Evolutionary conservation across 345 rosid species (phyloP).

Genomic region (Cardamine resedifolia): DNA sequence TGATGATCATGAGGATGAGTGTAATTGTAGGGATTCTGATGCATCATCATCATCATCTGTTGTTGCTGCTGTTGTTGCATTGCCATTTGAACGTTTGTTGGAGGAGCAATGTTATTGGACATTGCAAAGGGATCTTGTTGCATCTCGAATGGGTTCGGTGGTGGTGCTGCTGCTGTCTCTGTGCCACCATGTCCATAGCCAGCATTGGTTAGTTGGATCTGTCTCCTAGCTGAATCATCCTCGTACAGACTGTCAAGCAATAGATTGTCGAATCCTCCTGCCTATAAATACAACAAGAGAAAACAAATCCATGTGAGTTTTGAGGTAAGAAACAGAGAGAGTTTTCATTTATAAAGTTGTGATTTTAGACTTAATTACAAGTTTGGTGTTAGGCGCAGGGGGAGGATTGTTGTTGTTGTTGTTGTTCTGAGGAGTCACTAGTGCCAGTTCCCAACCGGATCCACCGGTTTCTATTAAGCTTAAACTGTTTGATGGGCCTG

Average conservation of each 20-base stretch:
- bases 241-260: slow-evolving; percentile 92
- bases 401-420: slow-evolving; percentile 50
- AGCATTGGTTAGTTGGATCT: slow-evolving; percentile 70
- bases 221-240: slow-evolving; percentile 78
- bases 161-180: slow-evolving; percentile 26
- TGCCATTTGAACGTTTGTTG: slow-evolving; percentile 79
- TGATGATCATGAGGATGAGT: slow-evolving; percentile 34
- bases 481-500: slow-evolving; percentile 51
- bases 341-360: not conserved
- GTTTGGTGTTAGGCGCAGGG: slow-evolving; percentile 54
- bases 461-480: slow-evolving; percentile 50
- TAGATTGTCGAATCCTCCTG: slow-evolving; percentile 89
- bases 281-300: slow-evolving; percentile 44
- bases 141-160: slow-evolving; percentile 60
- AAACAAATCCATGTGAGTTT: not conserved
- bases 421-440: slow-evolving; percentile 85
- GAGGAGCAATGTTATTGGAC: slow-evolving; percentile 71
- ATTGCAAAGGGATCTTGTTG: slow-evolving; percentile 69
- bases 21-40: slow-evolving; percentile 40
- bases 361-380: slow-evolving; percentile 46
- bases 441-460: slow-evolving; percentile 93
- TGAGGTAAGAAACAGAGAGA: slow-evolving; percentile 1
- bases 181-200: slow-evolving; percentile 64
- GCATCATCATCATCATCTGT: slow-evolving; percentile 37
- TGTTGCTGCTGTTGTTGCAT: slow-evolving; percentile 57